These are phyloP conservation scores for Candida sakaeoensis DNA, from an alignment of 805 yeast species.

Conservation along the genomic window DNA sequence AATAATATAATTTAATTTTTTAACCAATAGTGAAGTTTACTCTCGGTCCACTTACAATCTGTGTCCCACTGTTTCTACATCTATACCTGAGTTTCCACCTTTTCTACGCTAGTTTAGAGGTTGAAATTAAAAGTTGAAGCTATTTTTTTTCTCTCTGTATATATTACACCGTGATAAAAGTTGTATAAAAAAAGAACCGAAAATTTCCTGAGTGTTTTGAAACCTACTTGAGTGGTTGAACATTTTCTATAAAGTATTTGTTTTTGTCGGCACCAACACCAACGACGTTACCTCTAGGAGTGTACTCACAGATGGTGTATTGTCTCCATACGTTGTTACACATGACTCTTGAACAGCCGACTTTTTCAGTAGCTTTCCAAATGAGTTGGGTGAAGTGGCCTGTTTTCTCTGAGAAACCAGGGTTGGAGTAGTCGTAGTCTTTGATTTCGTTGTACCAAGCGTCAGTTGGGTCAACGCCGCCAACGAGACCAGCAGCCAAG, in stretches of 20 bases:
- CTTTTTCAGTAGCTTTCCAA: constrained; percentile 57
- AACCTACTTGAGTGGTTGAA: constrained; percentile 35
- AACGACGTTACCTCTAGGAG: constrained; percentile 49
- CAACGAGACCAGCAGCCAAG: constrained; percentile 64
- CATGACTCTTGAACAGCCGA: constrained; percentile 62
- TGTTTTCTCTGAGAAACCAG: constrained; percentile 50
- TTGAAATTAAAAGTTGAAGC: too few species aligned
- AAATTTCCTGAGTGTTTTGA: neutral
- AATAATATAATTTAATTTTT: neutral
- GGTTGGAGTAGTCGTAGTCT: constrained; percentile 49
- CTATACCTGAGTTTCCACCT: too few species aligned
- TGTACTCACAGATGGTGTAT: constrained; percentile 70
- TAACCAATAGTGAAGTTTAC: too few species aligned
- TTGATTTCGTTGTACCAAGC: constrained; percentile 72
- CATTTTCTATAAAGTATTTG: constrained; percentile 41
- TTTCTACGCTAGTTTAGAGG: too few species aligned
- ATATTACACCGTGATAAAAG: constrained; percentile 1
- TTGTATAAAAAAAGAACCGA: neutral
- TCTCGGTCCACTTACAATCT: too few species aligned
- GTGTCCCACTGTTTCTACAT: too few species aligned
- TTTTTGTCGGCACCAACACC: constrained; percentile 32
- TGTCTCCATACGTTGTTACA: constrained; percentile 51
- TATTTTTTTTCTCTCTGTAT: neutral
- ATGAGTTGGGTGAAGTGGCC: constrained; percentile 81
- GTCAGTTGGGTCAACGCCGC: constrained; percentile 55